Evolutionary conservation across 306 rosid genomes (phyloP).

Genomic region (Arachis hypogaea): DNA sequence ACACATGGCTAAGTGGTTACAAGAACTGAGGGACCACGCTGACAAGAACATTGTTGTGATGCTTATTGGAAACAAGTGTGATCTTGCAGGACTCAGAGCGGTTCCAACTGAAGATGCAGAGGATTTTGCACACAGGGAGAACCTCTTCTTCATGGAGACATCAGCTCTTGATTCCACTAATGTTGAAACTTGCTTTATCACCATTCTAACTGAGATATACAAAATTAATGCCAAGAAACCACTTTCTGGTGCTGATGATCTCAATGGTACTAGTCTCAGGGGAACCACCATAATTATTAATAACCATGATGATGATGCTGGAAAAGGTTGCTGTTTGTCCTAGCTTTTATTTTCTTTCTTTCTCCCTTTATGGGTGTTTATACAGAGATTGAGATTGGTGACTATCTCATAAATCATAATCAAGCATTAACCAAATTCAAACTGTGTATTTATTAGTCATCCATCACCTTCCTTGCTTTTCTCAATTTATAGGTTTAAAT

Average conservation of each 20-base stretch:
- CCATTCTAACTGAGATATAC: conserved; percentile 75
- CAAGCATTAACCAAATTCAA: conserved; percentile 29
- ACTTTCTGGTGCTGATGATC: conserved; percentile 54
- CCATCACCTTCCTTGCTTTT: neutral
- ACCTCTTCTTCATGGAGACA: conserved; percentile 92
- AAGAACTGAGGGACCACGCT: conserved; percentile 81
- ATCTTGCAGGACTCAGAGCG: conserved; percentile 75
- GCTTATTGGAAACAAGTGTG: conserved; percentile 90
- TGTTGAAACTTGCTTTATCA: conserved; percentile 82
- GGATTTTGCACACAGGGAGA: conserved; percentile 90
- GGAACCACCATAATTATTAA: conserved; percentile 77
- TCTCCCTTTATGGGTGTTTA: conserved; percentile 29
- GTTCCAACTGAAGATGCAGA: conserved; percentile 93
- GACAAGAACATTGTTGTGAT: conserved; percentile 79
- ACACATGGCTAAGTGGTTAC: conserved; percentile 89
- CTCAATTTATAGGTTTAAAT: conserved; percentile 30
- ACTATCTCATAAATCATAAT: conserved; percentile 17
- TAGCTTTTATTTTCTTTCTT: conserved; percentile 25
- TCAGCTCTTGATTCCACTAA: conserved; percentile 91
- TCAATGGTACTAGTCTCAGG: conserved; percentile 55
- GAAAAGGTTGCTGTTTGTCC: conserved; percentile 69
- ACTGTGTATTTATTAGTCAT: conserved; percentile 25
- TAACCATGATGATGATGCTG: conserved; percentile 40
- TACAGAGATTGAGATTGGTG: conserved; percentile 28
- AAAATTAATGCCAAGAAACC: conserved; percentile 68